A percentile compares a stretch with the other conserved stretches of the same genome.
These are phyloP conservation scores for Serendipita indica DNA, from an alignment of 768 basidiomycete genomes.

Conservation along the genomic window DNA sequence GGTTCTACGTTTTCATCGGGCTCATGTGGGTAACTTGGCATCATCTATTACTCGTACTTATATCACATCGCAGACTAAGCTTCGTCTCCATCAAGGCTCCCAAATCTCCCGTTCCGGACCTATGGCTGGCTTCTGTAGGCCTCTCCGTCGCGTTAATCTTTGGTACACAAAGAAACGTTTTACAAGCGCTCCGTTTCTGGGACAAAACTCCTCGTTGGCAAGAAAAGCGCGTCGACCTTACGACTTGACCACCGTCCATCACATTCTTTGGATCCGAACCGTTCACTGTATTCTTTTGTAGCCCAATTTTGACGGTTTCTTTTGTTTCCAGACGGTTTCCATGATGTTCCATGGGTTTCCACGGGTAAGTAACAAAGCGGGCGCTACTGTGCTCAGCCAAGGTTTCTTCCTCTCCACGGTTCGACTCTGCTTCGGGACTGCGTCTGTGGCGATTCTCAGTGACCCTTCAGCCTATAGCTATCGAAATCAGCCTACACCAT, in stretches of 20 bases:
- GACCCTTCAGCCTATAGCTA: too few species aligned
- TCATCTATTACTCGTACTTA: not conserved
- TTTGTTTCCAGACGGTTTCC: too few species aligned
- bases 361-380: too few species aligned
- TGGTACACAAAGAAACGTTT: slow-evolving; percentile 15
- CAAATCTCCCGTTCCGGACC: slow-evolving; percentile 16
- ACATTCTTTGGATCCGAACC: too few species aligned
- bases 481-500: too few species aligned
- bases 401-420: too few species aligned
- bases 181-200: not conserved
- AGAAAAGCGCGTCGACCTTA: not conserved
- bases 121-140: slow-evolving; percentile 21
- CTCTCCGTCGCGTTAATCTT: slow-evolving; percentile 19
- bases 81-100: slow-evolving; percentile 12
- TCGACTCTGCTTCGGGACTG: too few species aligned
- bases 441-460: too few species aligned
- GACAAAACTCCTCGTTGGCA: not conserved
- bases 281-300: too few species aligned
- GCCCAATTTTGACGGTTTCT: too few species aligned
- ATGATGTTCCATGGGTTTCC: too few species aligned
- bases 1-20: slow-evolving; percentile 16
- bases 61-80: slow-evolving; percentile 13
- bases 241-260: not conserved
- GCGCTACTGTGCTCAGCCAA: too few species aligned
- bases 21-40: slow-evolving; percentile 16